Base-by-base conservation (phyloP, 2,329 filamentous ascomycete species). In the Trichothecium roseum region DNA sequence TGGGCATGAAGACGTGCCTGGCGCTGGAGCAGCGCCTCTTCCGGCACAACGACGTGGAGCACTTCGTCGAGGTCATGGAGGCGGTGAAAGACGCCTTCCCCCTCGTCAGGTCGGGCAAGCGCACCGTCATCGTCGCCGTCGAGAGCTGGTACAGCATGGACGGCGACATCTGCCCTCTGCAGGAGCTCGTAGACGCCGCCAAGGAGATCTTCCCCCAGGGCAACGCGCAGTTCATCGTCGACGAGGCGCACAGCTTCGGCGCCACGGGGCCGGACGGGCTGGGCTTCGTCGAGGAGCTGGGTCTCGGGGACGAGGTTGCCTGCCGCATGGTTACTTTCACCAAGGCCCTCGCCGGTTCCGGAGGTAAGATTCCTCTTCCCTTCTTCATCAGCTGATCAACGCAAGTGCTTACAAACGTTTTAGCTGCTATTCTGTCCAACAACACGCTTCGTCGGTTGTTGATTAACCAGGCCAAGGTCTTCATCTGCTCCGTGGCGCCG, bases 1-100 rank as follows among this genome's bases (percentile, higher is more conserved):
- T 81, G 42, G 78, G 78, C 1, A 80, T 82, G 69, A 57, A 62
- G n/a, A 50, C 68, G 4, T 69, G 65, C 9, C 57, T 73, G 5
- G 74, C 76, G 0, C 52, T 56, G 1, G 50, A 56, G 28, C 63
- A 45, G 50, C 35, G 64, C 0, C 41, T 54, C 5, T 73, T 74
- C 46, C 44, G 40, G 2, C 71, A 75, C 45, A 74, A 71, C 42
- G 40, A 43, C 30, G 35, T 41, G 3, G 41, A 45, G n/a, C 49
- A 55, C 7, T 51, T 72, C 29, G 44, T 49, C 16, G 49, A 55
- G 4, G 54, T 57, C 3, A 42, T 72, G n/a, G 29, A 41, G 10
- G 32, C 40, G 0, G 39, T 62, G 9, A 40, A 54, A 1, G 40
- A 52, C 3, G 39, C 44, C 0, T 57, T 68, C 18, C 40, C 49